phyloP scores from a whole-genome alignment of 352 stramenopile genomes.

The Phytophthora pseudosyringae region DNA sequence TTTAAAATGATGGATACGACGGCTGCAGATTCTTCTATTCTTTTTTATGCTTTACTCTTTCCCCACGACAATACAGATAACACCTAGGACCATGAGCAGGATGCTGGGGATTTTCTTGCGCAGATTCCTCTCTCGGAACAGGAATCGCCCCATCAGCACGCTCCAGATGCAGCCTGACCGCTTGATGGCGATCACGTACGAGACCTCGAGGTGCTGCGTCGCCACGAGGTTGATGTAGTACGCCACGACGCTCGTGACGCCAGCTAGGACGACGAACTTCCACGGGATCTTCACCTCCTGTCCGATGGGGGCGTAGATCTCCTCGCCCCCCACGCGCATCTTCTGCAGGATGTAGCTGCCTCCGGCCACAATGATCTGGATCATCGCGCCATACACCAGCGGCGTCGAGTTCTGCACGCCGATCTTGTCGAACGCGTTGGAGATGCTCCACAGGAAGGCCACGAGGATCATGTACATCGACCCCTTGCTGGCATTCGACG shows the following conservation, averaged over 20 bases:
- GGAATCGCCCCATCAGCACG: conserved; percentile 70
- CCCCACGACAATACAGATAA: conserved; percentile 80
- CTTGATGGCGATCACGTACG: conserved; percentile 89
- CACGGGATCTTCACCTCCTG: conserved; percentile 68
- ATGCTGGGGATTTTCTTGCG: conserved; percentile 88
- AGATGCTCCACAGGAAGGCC: conserved; percentile 85
- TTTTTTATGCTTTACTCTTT: conserved; percentile 49
- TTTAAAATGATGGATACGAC: conserved; percentile 1
- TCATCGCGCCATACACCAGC: conserved; percentile 72
- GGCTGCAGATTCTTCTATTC: conserved; percentile 26
- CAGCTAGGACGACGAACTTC: conserved; percentile 70
- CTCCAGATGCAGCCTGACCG: conserved; percentile 87
- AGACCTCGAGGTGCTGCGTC: conserved; percentile 79
- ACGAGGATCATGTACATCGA: conserved; percentile 87
- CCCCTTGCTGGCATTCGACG: conserved; percentile 69
- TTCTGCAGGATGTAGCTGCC: conserved; percentile 70
- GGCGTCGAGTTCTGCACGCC: conserved; percentile 82
- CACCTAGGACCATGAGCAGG: conserved; percentile 78
- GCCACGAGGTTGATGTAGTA: conserved; percentile 88
- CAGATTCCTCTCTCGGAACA: conserved; percentile 77
- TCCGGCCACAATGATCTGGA: conserved; percentile 71
- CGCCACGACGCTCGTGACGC: conserved; percentile 74
- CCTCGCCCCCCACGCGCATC: conserved; percentile 60
- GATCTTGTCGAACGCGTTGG: conserved; percentile 87
- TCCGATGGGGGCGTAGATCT: conserved; percentile 68